Conservation (phyloP, 2,329 filamentous ascomycete genomes). For the Ceratocystis cacaofunesta region DNA sequence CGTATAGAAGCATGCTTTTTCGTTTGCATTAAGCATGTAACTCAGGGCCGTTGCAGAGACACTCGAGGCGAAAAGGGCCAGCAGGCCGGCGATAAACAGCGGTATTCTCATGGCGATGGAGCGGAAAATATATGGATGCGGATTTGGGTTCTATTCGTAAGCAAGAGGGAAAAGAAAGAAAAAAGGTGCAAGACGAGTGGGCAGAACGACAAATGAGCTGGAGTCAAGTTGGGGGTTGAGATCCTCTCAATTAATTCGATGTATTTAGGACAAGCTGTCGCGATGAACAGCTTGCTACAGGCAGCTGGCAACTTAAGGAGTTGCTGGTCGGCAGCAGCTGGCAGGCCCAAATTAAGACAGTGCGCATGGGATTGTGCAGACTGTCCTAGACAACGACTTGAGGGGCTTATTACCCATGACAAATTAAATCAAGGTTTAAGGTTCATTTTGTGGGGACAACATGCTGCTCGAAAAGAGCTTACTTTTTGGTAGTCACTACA, state of each 20-base stretch:
- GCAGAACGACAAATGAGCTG: background rate
- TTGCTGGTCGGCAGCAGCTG: background rate
- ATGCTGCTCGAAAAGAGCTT: background rate
- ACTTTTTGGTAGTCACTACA: too few relatives aligned
- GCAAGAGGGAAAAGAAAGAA: background rate
- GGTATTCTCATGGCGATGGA: slow-evolving; percentile 47
- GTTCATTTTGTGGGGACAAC: background rate
- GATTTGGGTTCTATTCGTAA: background rate
- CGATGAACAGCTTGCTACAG: slow-evolving; percentile 6
- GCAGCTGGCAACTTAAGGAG: background rate
- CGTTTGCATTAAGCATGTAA: slow-evolving; percentile 78
- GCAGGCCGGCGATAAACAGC: slow-evolving; percentile 47
- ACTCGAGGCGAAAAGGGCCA: slow-evolving; percentile 55
- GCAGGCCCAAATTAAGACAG: background rate
- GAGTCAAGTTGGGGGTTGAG: background rate
- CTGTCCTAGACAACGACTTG: background rate
- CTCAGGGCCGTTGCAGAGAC: slow-evolving; percentile 82
- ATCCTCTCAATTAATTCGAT: background rate
- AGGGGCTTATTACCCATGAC: background rate
- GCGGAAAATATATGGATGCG: background rate
- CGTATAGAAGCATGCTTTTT: slow-evolving; percentile 91
- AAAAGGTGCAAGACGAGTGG: background rate
- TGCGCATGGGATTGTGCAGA: background rate
- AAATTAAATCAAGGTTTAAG: background rate
- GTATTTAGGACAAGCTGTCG: slow-evolving; percentile 21